Conservation (phyloP, 345 rosid genomes). For the Pugionium cornutum region DNA sequence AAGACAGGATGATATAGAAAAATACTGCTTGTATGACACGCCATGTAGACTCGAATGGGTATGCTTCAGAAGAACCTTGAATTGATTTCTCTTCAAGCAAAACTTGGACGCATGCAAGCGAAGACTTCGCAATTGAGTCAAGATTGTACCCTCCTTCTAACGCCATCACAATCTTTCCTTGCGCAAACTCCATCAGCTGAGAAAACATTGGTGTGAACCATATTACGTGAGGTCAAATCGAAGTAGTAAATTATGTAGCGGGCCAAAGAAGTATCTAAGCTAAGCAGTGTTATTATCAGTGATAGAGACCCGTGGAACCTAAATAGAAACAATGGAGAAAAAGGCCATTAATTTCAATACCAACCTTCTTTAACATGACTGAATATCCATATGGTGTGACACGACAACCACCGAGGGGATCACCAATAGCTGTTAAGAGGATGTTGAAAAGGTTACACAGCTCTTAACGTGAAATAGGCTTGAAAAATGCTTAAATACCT, state of each 20-base stretch:
- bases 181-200: slow-evolving; percentile 84
- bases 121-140: slow-evolving; percentile 75
- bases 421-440: slow-evolving; percentile 62
- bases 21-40: slow-evolving; percentile 73
- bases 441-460: slow-evolving; percentile 20
- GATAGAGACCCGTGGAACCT: slow-evolving; percentile 12
- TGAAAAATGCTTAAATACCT: slow-evolving; percentile 47
- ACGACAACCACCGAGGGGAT: slow-evolving; percentile 88
- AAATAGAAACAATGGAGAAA: slow-evolving; percentile 52
- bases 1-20: slow-evolving; percentile 22
- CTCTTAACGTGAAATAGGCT: neutral
- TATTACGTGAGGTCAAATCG: slow-evolving; percentile 8
- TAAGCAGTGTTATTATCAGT: too few relatives aligned
- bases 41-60: slow-evolving; percentile 92
- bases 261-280: too few relatives aligned
- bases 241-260: neutral
- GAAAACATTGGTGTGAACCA: slow-evolving; percentile 28
- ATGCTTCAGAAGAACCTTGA: slow-evolving; percentile 60
- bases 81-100: slow-evolving; percentile 60
- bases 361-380: slow-evolving; percentile 71
- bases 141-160: slow-evolving; percentile 97
- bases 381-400: slow-evolving; percentile 89
- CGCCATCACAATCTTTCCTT: slow-evolving; percentile 81
- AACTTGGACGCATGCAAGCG: slow-evolving; percentile 83
- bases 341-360: slow-evolving; percentile 15